A percentile compares a stretch with the other conserved stretches of the same genome.
These are phyloP conservation scores for Orychophragmus violaceus DNA, from an alignment of 345 rosid species.

Conservation along the genomic window DNA sequence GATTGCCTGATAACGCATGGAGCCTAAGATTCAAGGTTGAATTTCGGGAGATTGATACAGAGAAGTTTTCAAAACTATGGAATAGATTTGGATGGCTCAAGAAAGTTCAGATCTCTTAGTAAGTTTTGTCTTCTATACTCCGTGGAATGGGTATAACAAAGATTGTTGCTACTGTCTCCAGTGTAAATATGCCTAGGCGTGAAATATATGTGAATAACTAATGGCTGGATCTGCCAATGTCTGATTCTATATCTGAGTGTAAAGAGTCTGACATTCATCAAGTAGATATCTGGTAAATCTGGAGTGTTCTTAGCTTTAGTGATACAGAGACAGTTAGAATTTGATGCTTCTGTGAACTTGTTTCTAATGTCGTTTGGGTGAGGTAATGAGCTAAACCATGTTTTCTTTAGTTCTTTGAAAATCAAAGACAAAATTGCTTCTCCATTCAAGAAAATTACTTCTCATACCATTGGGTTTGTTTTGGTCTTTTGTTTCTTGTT, in stretches of 20 bases:
- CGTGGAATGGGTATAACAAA: not conserved
- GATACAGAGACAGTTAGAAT: not conserved
- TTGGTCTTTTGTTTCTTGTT: no score
- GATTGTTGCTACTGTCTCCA: not conserved
- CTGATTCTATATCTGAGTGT: not conserved
- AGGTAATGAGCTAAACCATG: no score
- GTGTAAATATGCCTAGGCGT: not conserved
- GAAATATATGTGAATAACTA: not conserved
- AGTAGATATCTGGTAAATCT: not conserved
- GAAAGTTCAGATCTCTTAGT: conserved; percentile 9
- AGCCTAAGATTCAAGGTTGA: conserved; percentile 19
- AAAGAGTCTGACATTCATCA: not conserved
- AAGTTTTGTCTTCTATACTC: not conserved
- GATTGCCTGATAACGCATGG: conserved; percentile 18
- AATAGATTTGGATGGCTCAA: conserved; percentile 22
- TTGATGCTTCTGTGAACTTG: not conserved
- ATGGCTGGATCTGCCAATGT: not conserved
- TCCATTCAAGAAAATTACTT: no score
- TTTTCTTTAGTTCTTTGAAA: no score
- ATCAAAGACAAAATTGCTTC: no score
- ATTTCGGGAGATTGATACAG: conserved; percentile 17
- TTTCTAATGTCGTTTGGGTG: no score
- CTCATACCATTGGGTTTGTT: no score
- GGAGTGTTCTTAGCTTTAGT: not conserved
- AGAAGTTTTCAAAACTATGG: conserved; percentile 23